These are phyloP conservation scores for Solanum chmielewskii DNA, from an alignment of 257 asterid genomes.

Conservation along the genomic window DNA sequence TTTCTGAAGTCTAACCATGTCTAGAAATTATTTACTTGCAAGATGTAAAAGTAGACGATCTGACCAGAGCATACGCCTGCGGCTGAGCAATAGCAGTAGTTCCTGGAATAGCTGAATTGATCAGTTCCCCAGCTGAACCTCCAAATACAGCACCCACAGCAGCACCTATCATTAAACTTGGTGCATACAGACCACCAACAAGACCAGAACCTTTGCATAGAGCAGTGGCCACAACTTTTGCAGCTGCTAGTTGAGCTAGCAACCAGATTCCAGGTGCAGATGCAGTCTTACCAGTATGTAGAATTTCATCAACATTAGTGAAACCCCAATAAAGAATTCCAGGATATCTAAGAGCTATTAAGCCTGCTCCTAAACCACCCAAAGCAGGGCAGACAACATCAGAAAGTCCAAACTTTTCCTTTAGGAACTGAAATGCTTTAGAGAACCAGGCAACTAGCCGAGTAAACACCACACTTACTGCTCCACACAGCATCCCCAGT, in stretches of 20 bases:
- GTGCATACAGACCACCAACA: constrained; percentile 96
- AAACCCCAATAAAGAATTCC: constrained; percentile 98
- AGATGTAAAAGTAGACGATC: neutral
- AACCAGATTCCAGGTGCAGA: constrained; percentile 99
- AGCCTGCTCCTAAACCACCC: constrained; percentile 97
- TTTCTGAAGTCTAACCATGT: neutral
- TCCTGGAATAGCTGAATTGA: constrained; percentile 94
- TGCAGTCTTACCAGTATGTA: constrained; percentile 94
- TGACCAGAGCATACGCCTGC: constrained; percentile 91
- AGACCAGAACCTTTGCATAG: constrained; percentile 93
- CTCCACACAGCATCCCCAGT: constrained; percentile 96
- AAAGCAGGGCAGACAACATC: constrained; percentile 92
- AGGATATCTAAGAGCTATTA: constrained; percentile 89
- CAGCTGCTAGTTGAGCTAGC: constrained; percentile 82
- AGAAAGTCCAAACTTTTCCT: constrained; percentile 61
- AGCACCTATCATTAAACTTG: constrained; percentile 99
- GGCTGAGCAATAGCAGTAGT: constrained; percentile 93
- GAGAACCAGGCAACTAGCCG: constrained; percentile 69
- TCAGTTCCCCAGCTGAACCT: constrained; percentile 80
- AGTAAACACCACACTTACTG: constrained; percentile 80
- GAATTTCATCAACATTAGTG: constrained; percentile 91
- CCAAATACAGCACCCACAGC: constrained; percentile 99
- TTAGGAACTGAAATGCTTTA: constrained; percentile 46
- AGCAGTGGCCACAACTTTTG: constrained; percentile 92
- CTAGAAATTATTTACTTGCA: neutral